phyloP scores from a whole-genome alignment of 1,284 basidiomycete genomes.

The Malassezia cuniculi region DNA sequence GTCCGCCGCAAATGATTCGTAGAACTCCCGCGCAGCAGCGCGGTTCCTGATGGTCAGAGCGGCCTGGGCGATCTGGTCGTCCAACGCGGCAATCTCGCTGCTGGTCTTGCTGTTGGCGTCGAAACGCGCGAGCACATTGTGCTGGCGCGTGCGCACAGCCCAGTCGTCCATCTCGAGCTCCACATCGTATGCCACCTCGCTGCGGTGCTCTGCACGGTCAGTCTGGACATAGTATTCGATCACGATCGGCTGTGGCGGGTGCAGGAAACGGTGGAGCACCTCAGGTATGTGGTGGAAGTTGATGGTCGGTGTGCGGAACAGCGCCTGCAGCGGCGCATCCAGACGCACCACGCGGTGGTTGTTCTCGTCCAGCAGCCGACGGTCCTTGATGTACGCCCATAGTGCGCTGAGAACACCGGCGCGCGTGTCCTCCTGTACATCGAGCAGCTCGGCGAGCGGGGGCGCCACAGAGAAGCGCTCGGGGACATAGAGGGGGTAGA shows the following conservation, averaged over 20 bases:
- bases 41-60: slow-evolving; percentile 61
- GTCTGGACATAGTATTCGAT: slow-evolving; percentile 57
- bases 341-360: slow-evolving; percentile 67
- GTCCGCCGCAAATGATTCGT: slow-evolving; percentile 67
- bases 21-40: slow-evolving; percentile 71
- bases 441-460: slow-evolving; percentile 64
- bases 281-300: slow-evolving; percentile 74
- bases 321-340: slow-evolving; percentile 49
- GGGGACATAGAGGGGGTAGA: slow-evolving; percentile 73
- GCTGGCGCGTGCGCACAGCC: slow-evolving; percentile 61
- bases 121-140: slow-evolving; percentile 57
- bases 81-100: slow-evolving; percentile 60
- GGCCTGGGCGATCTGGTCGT: slow-evolving; percentile 52
- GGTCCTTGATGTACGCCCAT: slow-evolving; percentile 83
- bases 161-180: slow-evolving; percentile 80
- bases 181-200: slow-evolving; percentile 61
- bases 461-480: slow-evolving; percentile 70
- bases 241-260: slow-evolving; percentile 67
- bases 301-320: slow-evolving; percentile 51
- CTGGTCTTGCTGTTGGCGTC: slow-evolving; percentile 52
- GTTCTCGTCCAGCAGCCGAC: slow-evolving; percentile 75
- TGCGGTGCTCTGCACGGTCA: slow-evolving; percentile 44
- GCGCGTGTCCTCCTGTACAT: slow-evolving; percentile 72
- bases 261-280: slow-evolving; percentile 65
- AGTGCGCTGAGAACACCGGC: slow-evolving; percentile 67